phyloP scores from a whole-genome alignment of 805 yeast species.

The Lipomyces lipofer region DNA sequence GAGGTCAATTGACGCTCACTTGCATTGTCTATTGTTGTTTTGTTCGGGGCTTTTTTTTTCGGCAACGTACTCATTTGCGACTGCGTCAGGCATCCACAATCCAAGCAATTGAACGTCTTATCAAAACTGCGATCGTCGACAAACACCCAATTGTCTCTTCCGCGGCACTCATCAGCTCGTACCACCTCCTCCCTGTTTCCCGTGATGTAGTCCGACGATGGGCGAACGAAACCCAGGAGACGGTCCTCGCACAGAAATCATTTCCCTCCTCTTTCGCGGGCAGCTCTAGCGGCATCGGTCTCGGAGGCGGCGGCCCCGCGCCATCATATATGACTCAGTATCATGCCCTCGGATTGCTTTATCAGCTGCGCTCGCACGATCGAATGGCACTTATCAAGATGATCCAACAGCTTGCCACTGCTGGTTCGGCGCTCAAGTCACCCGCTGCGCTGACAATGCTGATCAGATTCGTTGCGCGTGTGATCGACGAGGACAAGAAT shows the following conservation, averaged over 20 bases:
- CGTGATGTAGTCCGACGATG: conserved; percentile 91
- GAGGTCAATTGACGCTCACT: background rate
- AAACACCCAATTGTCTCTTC: conserved; percentile 82
- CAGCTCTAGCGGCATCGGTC: conserved; percentile 28
- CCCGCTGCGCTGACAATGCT: conserved; percentile 84
- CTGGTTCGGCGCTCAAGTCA: conserved; percentile 58
- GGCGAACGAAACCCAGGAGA: conserved; percentile 91
- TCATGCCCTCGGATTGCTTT: conserved; percentile 90
- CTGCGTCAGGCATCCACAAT: conserved; percentile 55
- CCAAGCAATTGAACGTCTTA: conserved; percentile 86
- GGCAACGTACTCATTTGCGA: background rate
- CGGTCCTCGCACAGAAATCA: conserved; percentile 63
- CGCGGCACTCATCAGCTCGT: conserved; percentile 91
- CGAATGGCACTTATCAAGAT: conserved; percentile 90
- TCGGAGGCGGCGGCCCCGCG: conserved; percentile 43
- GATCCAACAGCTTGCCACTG: conserved; percentile 65
- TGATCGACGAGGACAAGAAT: conserved; percentile 70
- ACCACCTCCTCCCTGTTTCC: conserved; percentile 81
- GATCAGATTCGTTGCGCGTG: conserved; percentile 75
- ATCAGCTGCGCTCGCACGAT: conserved; percentile 85
- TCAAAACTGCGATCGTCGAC: conserved; percentile 91
- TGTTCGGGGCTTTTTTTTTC: background rate
- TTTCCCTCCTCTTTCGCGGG: conserved; percentile 38
- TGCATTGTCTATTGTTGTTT: background rate
- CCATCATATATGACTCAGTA: conserved; percentile 87